Percentiles rank a stretch among this genome's conserved stretches.
phyloP scores from a whole-genome alignment of 192 early-diverging fungal species.

The Pilobolus umbonatus region DNA sequence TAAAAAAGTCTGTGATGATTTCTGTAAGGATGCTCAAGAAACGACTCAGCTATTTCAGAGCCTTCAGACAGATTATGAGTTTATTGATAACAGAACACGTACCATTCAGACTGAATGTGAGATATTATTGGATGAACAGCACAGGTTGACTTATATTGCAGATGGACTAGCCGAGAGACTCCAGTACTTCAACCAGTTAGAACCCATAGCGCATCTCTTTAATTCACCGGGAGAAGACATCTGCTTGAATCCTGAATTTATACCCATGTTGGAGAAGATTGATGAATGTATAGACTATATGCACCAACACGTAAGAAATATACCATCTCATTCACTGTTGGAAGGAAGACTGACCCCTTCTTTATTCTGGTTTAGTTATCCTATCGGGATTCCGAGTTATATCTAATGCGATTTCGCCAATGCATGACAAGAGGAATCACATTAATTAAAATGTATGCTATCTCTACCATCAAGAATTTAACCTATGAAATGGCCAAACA shows the following conservation, averaged over 20 bases:
- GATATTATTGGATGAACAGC: constrained; percentile 67
- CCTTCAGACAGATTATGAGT: constrained; percentile 68
- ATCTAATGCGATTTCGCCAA: constrained; percentile 89
- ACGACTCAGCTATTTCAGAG: constrained; percentile 53
- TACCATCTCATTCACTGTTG: no score
- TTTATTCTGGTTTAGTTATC: constrained; percentile 40
- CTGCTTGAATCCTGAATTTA: constrained; percentile 73
- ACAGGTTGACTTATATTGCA: constrained; percentile 53
- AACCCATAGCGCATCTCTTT: constrained; percentile 71
- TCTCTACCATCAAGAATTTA: constrained; percentile 63
- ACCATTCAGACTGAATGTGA: constrained; percentile 79
- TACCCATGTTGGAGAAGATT: constrained; percentile 70
- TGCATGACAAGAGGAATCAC: constrained; percentile 93
- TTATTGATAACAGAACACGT: constrained; percentile 73
- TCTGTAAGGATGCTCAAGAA: constrained; percentile 55
- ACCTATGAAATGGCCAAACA: constrained; percentile 61
- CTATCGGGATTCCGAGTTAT: constrained; percentile 88
- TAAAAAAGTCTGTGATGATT: constrained; percentile 58
- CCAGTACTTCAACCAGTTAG: constrained; percentile 81
- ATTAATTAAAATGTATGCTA: constrained; percentile 87
- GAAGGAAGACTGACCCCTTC: no score
- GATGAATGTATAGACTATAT: constrained; percentile 80
- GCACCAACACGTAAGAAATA: constrained; percentile 51
- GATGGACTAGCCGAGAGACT: constrained; percentile 58
- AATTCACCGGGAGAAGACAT: constrained; percentile 81